These are phyloP conservation scores for Tetradesmus lagerheimii DNA, from an alignment of 139 green algal genomes.

Conservation along the genomic window DNA sequence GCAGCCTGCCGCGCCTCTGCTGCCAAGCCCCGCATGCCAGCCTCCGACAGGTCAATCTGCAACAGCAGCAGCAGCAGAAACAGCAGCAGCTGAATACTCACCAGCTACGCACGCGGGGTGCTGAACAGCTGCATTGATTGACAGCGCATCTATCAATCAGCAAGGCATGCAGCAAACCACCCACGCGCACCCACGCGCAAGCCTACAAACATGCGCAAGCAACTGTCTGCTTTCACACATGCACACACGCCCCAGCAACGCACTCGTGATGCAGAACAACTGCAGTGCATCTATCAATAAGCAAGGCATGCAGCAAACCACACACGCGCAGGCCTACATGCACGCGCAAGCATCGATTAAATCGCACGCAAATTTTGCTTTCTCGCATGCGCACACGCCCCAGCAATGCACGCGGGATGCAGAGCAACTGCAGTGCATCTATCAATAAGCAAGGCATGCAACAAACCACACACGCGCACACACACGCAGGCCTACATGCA, in stretches of 20 bases:
- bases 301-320: not conserved
- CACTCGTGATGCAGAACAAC: not conserved
- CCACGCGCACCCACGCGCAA: too few relatives aligned
- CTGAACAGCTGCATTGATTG: too few relatives aligned
- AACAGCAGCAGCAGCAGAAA: not conserved
- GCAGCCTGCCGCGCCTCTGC: constrained; percentile 44
- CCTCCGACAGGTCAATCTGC: constrained; percentile 57
- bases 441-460: not conserved
- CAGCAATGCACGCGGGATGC: too few relatives aligned
- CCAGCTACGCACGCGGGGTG: too few relatives aligned
- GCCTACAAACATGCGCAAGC: too few relatives aligned
- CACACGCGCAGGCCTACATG: not conserved
- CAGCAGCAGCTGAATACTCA: not conserved
- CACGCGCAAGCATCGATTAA: not conserved
- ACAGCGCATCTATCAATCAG: too few relatives aligned
- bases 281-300: too few relatives aligned
- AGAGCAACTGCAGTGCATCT: too few relatives aligned
- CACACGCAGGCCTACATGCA: not conserved
- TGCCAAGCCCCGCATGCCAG: constrained; percentile 36
- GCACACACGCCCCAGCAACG: not conserved
- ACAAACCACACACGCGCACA: not conserved
- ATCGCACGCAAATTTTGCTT: not conserved
- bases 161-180: too few relatives aligned
- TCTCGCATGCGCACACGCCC: not conserved
- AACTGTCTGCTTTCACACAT: too few relatives aligned